Conservation (phyloP, 495 filamentous ascomycete genomes). For the Penicillium canariense region DNA sequence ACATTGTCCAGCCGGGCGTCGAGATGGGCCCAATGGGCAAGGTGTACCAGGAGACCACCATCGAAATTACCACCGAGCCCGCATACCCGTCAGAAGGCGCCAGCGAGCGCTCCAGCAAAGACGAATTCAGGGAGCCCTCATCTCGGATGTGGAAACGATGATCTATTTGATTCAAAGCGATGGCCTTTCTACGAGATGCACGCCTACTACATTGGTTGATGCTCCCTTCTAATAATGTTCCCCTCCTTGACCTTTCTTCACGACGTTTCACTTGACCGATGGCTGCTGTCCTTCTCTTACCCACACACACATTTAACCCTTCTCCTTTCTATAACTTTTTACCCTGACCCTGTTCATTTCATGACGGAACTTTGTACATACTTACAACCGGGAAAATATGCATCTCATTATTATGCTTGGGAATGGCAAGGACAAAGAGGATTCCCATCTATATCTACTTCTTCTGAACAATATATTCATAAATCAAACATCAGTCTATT, state of each 20-base stretch:
- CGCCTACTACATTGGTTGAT: not conserved
- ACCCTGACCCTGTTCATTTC: not conserved
- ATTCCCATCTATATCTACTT: conserved; percentile 11
- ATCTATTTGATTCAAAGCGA: not conserved
- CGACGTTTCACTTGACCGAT: not conserved
- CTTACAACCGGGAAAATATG: not conserved
- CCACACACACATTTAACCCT: not conserved
- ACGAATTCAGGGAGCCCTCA: conserved; percentile 23
- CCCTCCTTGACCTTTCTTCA: not conserved
- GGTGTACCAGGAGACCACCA: conserved; percentile 48
- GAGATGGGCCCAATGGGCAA: conserved; percentile 41
- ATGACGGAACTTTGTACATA: conserved; percentile 20
- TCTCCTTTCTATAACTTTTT: conserved; percentile 1
- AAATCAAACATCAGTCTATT: too few relatives aligned
- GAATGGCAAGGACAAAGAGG: conserved; percentile 1
- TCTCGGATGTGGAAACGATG: conserved; percentile 32
- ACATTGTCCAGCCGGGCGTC: conserved; percentile 34
- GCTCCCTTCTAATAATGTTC: not conserved
- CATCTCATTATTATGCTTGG: not conserved
- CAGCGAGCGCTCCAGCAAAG: conserved; percentile 35
- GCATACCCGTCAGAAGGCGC: conserved; percentile 30
- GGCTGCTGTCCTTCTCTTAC: not conserved
- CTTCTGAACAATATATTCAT: too few relatives aligned
- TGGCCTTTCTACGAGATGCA: not conserved
- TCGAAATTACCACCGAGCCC: conserved; percentile 43